Base-by-base conservation (phyloP, 768 basidiomycete genomes). In the Russula emetica region DNA sequence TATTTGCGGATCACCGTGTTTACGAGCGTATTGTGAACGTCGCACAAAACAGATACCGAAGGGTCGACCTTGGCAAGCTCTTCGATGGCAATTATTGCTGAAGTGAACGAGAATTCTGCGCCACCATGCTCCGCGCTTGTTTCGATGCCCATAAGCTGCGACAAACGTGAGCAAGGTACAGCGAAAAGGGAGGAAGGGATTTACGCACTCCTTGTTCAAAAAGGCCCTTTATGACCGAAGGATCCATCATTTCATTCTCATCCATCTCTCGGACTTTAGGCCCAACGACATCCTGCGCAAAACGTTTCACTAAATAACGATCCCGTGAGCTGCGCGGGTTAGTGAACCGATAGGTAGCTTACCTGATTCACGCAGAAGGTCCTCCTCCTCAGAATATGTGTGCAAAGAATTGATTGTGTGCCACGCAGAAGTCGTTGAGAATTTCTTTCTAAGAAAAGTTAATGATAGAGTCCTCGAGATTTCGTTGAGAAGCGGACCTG, bases 1-100 rank as follows among this genome's bases (percentile, higher is more conserved):
- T 97, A 90, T 69, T 85, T 85, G 62, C 96, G 85, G 69, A 98
- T 75, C 69, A 98, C 87, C 40, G 96, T 97, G 77, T 98, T 96
- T 67, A 98, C 92, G 44, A 99, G 85, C 14, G 97, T 99, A 74
- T 98, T 98, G 81, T 99, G 97, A 5, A 99, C 97, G 72, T 99
- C 97, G 69, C 92, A 95, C 74, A 96, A 77, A 30, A 98, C 97
- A 5, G 95, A 97, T 18, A 99, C 96, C 3, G 92, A 92, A 0
- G 97, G 93, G 74, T 99, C 97, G 42, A 98, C 80, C 71, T 92
- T 94, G 38, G 97, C 96, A 32, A 99, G 87, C 73, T 99, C 97
- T 70, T 99, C 97, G 51, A 99, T 94, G 24, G 87, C 91, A 69
- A 99, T 94, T 70, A 99, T 92, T 22, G 97, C 95, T 1, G 92